Percentiles rank a stretch among this genome's conserved stretches.
Conservation (phyloP, 192 early-diverging fungal species). For the Podila minutissima region DNA sequence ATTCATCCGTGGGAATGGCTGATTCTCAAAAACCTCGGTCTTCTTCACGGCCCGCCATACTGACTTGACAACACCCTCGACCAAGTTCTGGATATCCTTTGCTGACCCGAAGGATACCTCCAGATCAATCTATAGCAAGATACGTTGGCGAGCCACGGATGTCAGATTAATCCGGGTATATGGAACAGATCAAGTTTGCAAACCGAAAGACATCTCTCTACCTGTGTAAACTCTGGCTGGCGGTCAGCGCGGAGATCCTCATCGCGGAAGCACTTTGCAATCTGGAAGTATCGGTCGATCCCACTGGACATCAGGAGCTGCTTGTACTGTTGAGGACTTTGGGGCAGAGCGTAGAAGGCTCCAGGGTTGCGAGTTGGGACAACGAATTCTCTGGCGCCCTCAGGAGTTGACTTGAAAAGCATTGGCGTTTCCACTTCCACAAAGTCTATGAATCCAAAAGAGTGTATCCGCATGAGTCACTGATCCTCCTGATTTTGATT, state of each 20-base stretch:
- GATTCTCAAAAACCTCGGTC: constrained; percentile 56
- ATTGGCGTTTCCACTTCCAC: constrained; percentile 93
- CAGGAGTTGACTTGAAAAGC: constrained; percentile 92
- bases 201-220: constrained; percentile 15
- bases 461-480: too few relatives aligned
- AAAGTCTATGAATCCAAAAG: constrained; percentile 63
- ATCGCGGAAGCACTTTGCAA: constrained; percentile 92
- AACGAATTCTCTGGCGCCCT: constrained; percentile 94
- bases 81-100: constrained; percentile 73
- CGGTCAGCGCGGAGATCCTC: constrained; percentile 88
- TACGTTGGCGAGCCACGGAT: too few relatives aligned
- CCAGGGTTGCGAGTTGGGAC: constrained; percentile 85
- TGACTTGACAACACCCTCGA: constrained; percentile 76
- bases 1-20: constrained; percentile 77
- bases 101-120: constrained; percentile 88
- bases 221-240: constrained; percentile 96
- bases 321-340: constrained; percentile 95
- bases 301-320: constrained; percentile 92
- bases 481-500: neutral
- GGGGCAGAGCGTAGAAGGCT: constrained; percentile 87
- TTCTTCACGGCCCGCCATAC: constrained; percentile 70
- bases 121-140: constrained; percentile 75
- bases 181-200: too few relatives aligned
- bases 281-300: constrained; percentile 92
- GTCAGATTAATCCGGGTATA: too few relatives aligned